These are phyloP conservation scores for Candida rishiriensis DNA, from an alignment of 805 yeast species.

Conservation along the genomic window DNA sequence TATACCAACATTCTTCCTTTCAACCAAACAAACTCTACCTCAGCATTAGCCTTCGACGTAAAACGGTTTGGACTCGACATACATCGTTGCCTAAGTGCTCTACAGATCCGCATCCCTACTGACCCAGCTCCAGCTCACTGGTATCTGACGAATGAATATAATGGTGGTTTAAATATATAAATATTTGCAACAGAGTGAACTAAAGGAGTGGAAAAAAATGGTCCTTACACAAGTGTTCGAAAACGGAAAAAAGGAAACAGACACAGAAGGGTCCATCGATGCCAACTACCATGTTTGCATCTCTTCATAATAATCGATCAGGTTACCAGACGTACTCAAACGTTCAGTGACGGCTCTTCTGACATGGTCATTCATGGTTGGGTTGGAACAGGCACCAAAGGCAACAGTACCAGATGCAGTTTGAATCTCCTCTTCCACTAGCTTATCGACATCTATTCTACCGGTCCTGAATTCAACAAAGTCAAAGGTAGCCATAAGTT, in stretches of 20 bases:
- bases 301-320: constrained; percentile 32
- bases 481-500: constrained; percentile 25
- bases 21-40: too few relatives aligned
- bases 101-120: too few relatives aligned
- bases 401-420: constrained; percentile 38
- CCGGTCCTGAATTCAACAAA: constrained; percentile 41
- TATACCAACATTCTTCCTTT: too few relatives aligned
- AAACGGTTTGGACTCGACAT: too few relatives aligned
- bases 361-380: constrained; percentile 33
- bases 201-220: too few relatives aligned
- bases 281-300: constrained; percentile 30
- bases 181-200: too few relatives aligned
- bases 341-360: constrained; percentile 22
- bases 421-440: constrained; percentile 34
- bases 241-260: not conserved
- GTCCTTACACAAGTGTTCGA: too few relatives aligned
- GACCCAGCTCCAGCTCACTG: too few relatives aligned
- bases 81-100: too few relatives aligned
- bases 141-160: too few relatives aligned
- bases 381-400: constrained; percentile 47
- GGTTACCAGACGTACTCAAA: constrained; percentile 8
- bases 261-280: not conserved
- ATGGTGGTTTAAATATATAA: too few relatives aligned
- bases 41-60: too few relatives aligned
- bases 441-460: constrained; percentile 35